phyloP scores from a whole-genome alignment of 768 basidiomycete species.

The Dioszegia hungarica region DNA sequence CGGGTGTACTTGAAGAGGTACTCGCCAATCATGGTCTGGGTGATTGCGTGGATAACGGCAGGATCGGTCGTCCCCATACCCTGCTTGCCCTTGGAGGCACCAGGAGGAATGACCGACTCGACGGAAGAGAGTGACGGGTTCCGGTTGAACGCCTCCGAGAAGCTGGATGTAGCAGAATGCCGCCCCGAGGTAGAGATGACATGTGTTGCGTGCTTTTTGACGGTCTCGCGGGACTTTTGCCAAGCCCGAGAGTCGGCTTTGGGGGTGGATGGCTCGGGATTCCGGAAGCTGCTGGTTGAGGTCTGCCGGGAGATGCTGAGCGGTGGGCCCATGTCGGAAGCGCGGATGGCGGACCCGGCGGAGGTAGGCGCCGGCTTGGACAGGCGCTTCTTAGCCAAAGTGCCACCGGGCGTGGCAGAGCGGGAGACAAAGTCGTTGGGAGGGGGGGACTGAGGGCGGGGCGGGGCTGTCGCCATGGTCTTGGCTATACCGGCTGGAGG shows the following conservation, averaged over 20 bases:
- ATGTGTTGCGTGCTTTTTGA: constrained; percentile 26
- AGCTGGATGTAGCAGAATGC: constrained; percentile 28
- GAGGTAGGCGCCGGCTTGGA: constrained; percentile 27
- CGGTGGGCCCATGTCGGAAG: constrained; percentile 27
- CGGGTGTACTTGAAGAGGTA: constrained; percentile 97
- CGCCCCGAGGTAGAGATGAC: constrained; percentile 16
- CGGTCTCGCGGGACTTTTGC: constrained; percentile 25
- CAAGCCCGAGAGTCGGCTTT: constrained; percentile 17
- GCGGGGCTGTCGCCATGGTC: constrained; percentile 74
- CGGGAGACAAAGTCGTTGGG: constrained; percentile 87
- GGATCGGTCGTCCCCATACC: constrained; percentile 69
- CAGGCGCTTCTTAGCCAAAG: constrained; percentile 7
- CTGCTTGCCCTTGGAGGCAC: neutral
- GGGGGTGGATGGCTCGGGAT: constrained; percentile 13
- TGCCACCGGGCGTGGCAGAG: constrained; percentile 52
- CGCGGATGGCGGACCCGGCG: constrained; percentile 28
- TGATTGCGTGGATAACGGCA: constrained; percentile 86
- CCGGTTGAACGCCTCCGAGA: constrained; percentile 15
- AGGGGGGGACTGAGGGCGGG: constrained; percentile 85
- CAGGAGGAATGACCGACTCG: constrained; percentile 18
- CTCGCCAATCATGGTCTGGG: constrained; percentile 99
- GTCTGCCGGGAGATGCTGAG: constrained; percentile 25
- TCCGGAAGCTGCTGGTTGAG: constrained; percentile 14
- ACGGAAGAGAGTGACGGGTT: constrained; percentile 40
- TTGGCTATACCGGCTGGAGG: constrained; percentile 59